Evolutionary conservation across 805 yeast genomes (phyloP).

Genomic region (Tetrapisispora namnaoensis): DNA sequence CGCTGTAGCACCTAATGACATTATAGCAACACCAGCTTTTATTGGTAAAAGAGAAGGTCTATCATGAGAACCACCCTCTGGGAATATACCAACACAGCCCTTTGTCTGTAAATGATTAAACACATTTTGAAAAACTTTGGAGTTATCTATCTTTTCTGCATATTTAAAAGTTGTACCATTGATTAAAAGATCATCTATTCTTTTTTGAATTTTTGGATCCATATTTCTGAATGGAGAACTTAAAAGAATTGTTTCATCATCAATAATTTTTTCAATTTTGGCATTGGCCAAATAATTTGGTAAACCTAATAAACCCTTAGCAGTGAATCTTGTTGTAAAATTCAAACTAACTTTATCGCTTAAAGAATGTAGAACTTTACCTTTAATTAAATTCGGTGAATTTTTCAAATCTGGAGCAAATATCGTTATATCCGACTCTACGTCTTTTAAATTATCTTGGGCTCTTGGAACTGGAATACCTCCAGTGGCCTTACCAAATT

Average conservation of each 20-base stretch:
- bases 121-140: conserved; percentile 69
- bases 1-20: conserved; percentile 92
- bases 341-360: conserved; percentile 8
- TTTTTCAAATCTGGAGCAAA: conserved; percentile 39
- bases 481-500: conserved; percentile 59
- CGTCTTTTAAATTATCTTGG: conserved; percentile 59
- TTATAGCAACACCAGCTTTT: conserved; percentile 95
- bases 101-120: conserved; percentile 71
- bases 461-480: conserved; percentile 87
- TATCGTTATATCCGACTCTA: conserved; percentile 49
- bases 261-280: conserved; percentile 53
- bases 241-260: conserved; percentile 52
- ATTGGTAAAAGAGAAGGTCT: conserved; percentile 83
- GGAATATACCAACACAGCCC: conserved; percentile 83
- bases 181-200: conserved; percentile 35
- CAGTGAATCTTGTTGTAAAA: conserved; percentile 53
- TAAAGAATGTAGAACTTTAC: neutral
- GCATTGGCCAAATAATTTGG: conserved; percentile 72
- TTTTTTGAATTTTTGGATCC: conserved; percentile 33
- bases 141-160: conserved; percentile 78
- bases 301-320: conserved; percentile 60
- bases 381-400: conserved; percentile 40
- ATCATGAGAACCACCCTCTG: conserved; percentile 98
- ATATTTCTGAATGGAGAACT: conserved; percentile 57
- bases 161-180: conserved; percentile 58